Conservation (phyloP, 768 basidiomycete species). For the Leccinum uliginosum region DNA sequence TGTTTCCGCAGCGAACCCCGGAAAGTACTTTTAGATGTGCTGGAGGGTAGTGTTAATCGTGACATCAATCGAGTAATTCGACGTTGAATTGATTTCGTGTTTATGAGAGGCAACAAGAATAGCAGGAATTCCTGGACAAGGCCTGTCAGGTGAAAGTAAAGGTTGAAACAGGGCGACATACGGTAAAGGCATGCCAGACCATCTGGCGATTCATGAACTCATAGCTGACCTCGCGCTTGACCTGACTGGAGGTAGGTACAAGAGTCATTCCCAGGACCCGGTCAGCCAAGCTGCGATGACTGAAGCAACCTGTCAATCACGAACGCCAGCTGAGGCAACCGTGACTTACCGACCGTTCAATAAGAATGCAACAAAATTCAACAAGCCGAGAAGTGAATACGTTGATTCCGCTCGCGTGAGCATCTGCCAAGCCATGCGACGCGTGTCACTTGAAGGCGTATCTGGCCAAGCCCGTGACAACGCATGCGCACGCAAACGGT, state of each 20-base stretch:
- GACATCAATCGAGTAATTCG: constrained; percentile 38
- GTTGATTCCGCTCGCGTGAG: constrained; percentile 65
- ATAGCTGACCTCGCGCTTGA: constrained; percentile 86
- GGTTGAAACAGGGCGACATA: constrained; percentile 34
- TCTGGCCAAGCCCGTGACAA: constrained; percentile 90
- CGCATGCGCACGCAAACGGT: constrained; percentile 67
- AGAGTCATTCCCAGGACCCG: constrained; percentile 72
- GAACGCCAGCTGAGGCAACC: not conserved
- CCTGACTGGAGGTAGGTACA: constrained; percentile 62
- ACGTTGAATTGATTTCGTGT: constrained; percentile 59
- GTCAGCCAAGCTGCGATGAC: constrained; percentile 83
- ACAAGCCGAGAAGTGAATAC: constrained; percentile 56
- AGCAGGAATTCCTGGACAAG: constrained; percentile 85
- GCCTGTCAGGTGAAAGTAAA: not conserved
- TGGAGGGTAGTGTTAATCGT: constrained; percentile 24
- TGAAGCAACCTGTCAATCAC: constrained; percentile 29
- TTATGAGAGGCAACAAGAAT: constrained; percentile 85
- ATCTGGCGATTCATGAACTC: constrained; percentile 99
- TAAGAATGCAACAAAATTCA: constrained; percentile 81
- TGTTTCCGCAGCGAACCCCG: constrained; percentile 17
- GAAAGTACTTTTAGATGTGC: constrained; percentile 20
- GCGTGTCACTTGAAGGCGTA: constrained; percentile 71
- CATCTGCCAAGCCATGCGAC: constrained; percentile 68
- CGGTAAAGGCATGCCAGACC: constrained; percentile 99
- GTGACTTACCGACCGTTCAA: constrained; percentile 75